Conservation (phyloP, 2,329 filamentous ascomycete species). For the Aspergillus terreus region DNA sequence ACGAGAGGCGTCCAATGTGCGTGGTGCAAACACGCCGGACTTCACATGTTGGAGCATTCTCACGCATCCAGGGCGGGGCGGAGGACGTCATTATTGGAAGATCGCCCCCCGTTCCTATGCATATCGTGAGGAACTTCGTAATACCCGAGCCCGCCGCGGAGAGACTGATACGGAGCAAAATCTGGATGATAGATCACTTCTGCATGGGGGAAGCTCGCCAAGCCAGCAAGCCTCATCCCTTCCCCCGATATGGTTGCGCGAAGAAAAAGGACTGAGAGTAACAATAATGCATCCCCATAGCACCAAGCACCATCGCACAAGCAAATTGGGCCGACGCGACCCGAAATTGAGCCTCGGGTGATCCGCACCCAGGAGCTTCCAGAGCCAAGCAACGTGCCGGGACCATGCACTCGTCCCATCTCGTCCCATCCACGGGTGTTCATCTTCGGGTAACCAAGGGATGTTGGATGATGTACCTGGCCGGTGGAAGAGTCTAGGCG, state of each 20-base stretch:
- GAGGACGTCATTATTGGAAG: conserved; percentile 27
- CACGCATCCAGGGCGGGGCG: conserved; percentile 17
- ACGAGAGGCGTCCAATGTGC: background rate
- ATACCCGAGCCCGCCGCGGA: conserved; percentile 5
- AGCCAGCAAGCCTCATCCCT: background rate
- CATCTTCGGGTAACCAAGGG: background rate
- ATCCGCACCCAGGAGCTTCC: conserved; percentile 27
- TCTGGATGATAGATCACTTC: conserved; percentile 1
- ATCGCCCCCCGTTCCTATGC: conserved; percentile 17
- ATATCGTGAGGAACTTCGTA: conserved; percentile 19
- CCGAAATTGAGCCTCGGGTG: conserved; percentile 30
- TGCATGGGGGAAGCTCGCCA: conserved; percentile 3
- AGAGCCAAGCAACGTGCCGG: conserved; percentile 19
- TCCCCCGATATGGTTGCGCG: background rate
- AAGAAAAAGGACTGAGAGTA: background rate
- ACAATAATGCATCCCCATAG: background rate
- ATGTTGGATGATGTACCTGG: conserved; percentile 1
- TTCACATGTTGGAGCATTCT: conserved; percentile 26
- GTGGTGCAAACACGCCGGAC: conserved; percentile 9
- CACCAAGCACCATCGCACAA: conserved; percentile 7
- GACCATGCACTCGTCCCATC: conserved; percentile 11
- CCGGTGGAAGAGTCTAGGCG: background rate
- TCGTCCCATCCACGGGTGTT: background rate
- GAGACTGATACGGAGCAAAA: background rate
- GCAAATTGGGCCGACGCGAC: conserved; percentile 18